Evolutionary conservation across 140 eudicot species (phyloP).

Genomic region (Oenanthe javanica): DNA sequence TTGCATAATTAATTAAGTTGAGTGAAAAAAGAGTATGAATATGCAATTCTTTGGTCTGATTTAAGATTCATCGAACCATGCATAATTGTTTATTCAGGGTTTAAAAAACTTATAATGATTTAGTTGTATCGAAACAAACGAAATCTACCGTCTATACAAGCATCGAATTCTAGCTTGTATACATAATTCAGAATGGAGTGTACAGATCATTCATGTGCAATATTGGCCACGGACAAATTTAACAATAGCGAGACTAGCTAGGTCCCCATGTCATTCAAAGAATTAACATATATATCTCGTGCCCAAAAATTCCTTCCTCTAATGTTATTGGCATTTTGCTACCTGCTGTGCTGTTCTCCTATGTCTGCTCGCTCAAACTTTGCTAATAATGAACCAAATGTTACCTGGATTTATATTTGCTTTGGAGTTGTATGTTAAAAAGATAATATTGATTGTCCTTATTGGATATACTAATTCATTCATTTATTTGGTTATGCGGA

Average conservation of each 20-base stretch:
- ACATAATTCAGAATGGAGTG: constrained; percentile 1
- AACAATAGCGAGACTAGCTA: neutral
- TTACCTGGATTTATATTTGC: neutral
- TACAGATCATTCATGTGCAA: constrained; percentile 12
- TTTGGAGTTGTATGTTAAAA: neutral
- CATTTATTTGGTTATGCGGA: neutral
- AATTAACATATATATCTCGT: neutral
- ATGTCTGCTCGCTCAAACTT: neutral
- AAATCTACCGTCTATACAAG: too few relatives aligned
- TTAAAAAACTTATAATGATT: too few relatives aligned
- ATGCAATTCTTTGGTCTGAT: too few relatives aligned
- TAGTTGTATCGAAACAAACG: neutral
- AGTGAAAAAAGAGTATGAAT: too few relatives aligned
- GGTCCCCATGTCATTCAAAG: constrained; percentile 2
- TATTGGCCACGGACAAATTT: neutral
- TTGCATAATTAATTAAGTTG: too few relatives aligned
- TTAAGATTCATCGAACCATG: too few relatives aligned
- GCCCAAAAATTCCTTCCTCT: constrained; percentile 7
- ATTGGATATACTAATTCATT: neutral
- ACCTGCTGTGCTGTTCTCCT: constrained; percentile 7
- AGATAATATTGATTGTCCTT: neutral
- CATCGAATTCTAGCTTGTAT: too few relatives aligned
- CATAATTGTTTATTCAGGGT: too few relatives aligned
- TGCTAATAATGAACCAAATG: constrained; percentile 1
- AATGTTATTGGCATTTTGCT: constrained; percentile 6